Evolutionary conservation across 768 basidiomycete species (phyloP), one percentile per base, ranked within the genome.

Genomic region (Fibroporia radiculosa): DNA sequence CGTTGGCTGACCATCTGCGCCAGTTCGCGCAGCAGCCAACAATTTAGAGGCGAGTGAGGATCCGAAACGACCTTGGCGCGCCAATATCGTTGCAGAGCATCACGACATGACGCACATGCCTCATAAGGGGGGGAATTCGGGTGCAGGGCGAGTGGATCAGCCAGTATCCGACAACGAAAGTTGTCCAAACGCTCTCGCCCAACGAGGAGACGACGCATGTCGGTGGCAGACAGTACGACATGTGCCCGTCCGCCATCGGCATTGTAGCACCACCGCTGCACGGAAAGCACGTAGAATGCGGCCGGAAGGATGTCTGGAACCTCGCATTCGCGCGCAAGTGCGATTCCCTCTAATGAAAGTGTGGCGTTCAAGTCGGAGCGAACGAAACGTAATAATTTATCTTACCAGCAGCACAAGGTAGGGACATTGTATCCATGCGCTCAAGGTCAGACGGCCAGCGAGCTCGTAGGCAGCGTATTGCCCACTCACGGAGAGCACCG

Each of bases 211-310:
- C 61, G 56, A 20, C 63, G 57, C 16, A 65, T 48, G 42, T 65
- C 60, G 7, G 47, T 47, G 7, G 55, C 55, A 18, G 56, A 53
- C 1, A 67, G 58, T 11, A 56, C 53, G 42, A 56, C 33, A 42
- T 66, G 60, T 8, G 60, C 58, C 19, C 47, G 56, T 0, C 63
- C 62, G 12, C 60, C 61, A 16, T 64, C 65, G 5, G 58, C 48
- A 22, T 48, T 47, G 27, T 34, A 43, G 26, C 45, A 47, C 53
- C 61, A 64, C 14, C 56, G 56, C 34, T 65, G 56, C 13, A 65
- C 48, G 5, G 64, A 62, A 19, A 70, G 61, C 3, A 64, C 66
- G 49, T 67, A 70, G 47, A 70, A 68, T 14, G 63, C 63, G n/a
- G 66, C 59, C 5, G 67, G 66, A 18, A 68, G 59, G 38, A 68